Base-by-base conservation (phyloP, 163 green algal species). In the Scenedesmus sp. region DNA sequence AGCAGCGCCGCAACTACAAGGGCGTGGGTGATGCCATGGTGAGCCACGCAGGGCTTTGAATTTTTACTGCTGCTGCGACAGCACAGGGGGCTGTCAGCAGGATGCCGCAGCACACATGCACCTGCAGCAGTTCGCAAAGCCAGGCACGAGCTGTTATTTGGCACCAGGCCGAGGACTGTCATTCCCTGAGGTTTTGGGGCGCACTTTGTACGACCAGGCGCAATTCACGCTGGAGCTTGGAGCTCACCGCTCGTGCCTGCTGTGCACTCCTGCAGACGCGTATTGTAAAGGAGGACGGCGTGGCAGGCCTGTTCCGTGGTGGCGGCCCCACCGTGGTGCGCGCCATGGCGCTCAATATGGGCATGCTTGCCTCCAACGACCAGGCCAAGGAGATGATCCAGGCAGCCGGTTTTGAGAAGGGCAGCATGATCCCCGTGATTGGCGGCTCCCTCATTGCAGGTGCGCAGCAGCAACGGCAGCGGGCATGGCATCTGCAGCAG, bases 301-400 rank as follows among this genome's bases (percentile, higher is more conserved):
- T 98, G 7, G 89, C 76, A 12, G 98, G 98, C 26, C 97, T 99
- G 84, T 99, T 99, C 97, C 96, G 95, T 64, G 98, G 98, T 18
- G 98, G 97, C 10, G 96, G 95, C 6, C 98, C 98, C 84, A 99
- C 98, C 20, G 97, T 99, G 15, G 97, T 99, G 20, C 96, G 98
- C 60, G 98, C 98, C 88, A 99, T 99, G 97, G 97, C 98, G 3
- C 97, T 99, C 88, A 99, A 99, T 97, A 99, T 99, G 98, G 98
- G 98, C 92, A 99, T 99, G 98, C 96, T 99, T 74, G 98, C 98
- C 23, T 98, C 97, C 87, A 99, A 99, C 94, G 98, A 99, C 92
- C 97, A 99, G 96, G 96, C 96, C 79, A 98, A 98, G 96, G 97
- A 99, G 94, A 95, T 97, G 94, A 94, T 99, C 54, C 95, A 97